Conservation (phyloP, 257 asterid genomes). For the Agastache rugosa region DNA sequence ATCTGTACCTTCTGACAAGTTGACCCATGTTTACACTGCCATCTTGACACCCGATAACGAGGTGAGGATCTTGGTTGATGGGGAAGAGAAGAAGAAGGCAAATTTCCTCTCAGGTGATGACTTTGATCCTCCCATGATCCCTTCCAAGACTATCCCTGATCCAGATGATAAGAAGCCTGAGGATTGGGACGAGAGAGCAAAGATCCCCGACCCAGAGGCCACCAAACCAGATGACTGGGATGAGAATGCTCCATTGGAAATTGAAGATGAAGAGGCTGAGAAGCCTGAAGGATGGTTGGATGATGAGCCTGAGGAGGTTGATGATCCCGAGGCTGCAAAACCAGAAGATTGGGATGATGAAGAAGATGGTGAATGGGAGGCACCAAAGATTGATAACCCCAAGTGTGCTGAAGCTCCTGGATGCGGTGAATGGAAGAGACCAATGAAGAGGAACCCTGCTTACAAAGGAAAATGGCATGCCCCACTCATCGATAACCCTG, state of each 20-base stretch:
- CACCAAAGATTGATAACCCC: constrained; percentile 86
- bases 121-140: constrained; percentile 89
- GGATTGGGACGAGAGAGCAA: constrained; percentile 97
- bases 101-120: constrained; percentile 78
- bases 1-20: constrained; percentile 85
- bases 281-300: constrained; percentile 99
- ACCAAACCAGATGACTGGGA: constrained; percentile 98
- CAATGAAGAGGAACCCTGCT: constrained; percentile 83
- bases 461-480: constrained; percentile 95
- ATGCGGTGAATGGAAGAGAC: constrained; percentile 96
- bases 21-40: constrained; percentile 97
- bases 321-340: constrained; percentile 90
- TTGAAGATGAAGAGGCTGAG: constrained; percentile 83
- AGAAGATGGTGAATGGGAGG: constrained; percentile 99
- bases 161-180: constrained; percentile 97
- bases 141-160: constrained; percentile 89
- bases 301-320: constrained; percentile 96
- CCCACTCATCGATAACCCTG: constrained; percentile 86
- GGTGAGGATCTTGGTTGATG: constrained; percentile 78
- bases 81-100: constrained; percentile 93
- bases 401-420: constrained; percentile 88
- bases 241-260: constrained; percentile 91
- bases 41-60: constrained; percentile 77
- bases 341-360: constrained; percentile 99
- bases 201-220: constrained; percentile 94